phyloP scores from a whole-genome alignment of 805 yeast genomes.

The Hanseniaspora taiwanica region DNA sequence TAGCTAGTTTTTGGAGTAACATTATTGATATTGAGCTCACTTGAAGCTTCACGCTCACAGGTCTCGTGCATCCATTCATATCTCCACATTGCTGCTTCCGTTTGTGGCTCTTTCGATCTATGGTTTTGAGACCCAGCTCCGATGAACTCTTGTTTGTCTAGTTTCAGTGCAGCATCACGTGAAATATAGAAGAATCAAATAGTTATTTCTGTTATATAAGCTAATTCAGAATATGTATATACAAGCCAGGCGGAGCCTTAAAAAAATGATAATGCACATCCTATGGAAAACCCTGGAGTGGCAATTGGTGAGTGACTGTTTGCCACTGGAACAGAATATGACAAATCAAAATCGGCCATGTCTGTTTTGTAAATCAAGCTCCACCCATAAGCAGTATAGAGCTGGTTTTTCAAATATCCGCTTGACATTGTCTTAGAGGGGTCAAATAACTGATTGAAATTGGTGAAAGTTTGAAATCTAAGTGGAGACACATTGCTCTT shows the following conservation, averaged over 20 bases:
- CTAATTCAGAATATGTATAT: not conserved
- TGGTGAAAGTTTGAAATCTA: conserved; percentile 45
- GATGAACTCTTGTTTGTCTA: too few species aligned
- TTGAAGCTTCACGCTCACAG: too few species aligned
- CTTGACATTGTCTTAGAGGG: conserved; percentile 26
- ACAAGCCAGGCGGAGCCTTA: too few species aligned
- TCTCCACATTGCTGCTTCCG: too few species aligned
- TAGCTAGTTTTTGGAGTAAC: not conserved
- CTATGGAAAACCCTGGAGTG: conserved; percentile 44
- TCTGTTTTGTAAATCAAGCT: conserved; percentile 42
- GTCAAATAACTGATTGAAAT: conserved; percentile 37
- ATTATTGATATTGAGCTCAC: too few species aligned
- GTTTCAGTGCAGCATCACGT: not conserved
- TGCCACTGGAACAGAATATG: conserved; percentile 41
- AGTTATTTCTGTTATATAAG: too few species aligned
- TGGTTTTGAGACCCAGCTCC: too few species aligned
- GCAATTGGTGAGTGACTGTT: conserved; percentile 30
- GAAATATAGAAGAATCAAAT: too few species aligned
- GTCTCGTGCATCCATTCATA: not conserved
- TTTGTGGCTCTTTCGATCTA: too few species aligned
- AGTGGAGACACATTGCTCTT: conserved; percentile 32
- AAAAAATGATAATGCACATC: conserved; percentile 35
- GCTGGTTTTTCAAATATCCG: conserved; percentile 24
- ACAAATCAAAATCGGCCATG: conserved; percentile 41
- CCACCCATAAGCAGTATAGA: not conserved